Conservation (phyloP, 345 rosid genomes). For the Salix dunnii region DNA sequence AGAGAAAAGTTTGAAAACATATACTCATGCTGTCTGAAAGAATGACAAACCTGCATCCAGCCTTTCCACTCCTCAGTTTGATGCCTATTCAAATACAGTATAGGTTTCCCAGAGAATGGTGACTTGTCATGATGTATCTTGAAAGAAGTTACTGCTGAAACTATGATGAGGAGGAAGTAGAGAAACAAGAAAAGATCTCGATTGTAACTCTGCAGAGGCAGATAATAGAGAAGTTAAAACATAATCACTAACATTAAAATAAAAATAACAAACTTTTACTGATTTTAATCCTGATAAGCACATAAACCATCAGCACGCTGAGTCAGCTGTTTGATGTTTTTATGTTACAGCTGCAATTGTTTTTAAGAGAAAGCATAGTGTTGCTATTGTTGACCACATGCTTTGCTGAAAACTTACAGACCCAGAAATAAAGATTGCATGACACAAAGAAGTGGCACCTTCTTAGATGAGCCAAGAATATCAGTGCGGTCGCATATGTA, state of each 20-base stretch:
- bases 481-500: conserved; percentile 91
- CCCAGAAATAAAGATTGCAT: background rate
- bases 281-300: background rate
- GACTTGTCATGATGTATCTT: conserved; percentile 82
- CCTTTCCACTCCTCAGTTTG: conserved; percentile 99
- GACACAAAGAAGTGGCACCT: conserved; percentile 44
- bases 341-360: background rate
- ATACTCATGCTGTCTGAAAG: conserved; percentile 6
- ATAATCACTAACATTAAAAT: conserved; percentile 13
- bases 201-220: conserved; percentile 67
- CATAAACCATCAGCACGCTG: background rate
- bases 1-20: background rate
- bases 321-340: background rate
- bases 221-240: conserved; percentile 17
- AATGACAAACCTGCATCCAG: conserved; percentile 96
- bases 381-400: background rate
- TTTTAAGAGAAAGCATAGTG: background rate
- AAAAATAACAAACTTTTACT: background rate
- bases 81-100: conserved; percentile 92
- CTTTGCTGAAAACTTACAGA: background rate
- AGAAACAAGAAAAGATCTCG: conserved; percentile 91
- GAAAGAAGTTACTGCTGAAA: conserved; percentile 90
- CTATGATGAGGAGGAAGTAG: conserved; percentile 91
- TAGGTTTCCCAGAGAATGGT: conserved; percentile 79
- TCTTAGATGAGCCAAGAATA: conserved; percentile 64